Base-by-base conservation (phyloP, 495 filamentous ascomycete genomes). In the Chaetomidium leptoderma region DNA sequence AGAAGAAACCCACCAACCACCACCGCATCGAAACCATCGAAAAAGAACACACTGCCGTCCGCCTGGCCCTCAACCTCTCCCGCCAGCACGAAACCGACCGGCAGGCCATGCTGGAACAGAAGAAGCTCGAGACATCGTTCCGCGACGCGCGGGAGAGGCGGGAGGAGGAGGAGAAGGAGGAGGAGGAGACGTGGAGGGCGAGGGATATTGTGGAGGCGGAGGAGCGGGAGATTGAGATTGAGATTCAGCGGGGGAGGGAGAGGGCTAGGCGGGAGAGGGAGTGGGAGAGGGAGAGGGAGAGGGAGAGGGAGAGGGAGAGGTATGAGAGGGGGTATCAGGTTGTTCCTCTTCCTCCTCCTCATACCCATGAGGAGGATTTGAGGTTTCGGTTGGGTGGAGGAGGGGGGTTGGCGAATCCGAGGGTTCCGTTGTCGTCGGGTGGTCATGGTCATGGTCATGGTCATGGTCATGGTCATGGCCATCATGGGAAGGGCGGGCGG, bases 311-410 rank as follows among this genome's bases (percentile, higher is more conserved):
- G 19, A 42, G n/a, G 19, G 49, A 39, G 9, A n/a, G 35, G 36
- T 40, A 39, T 42, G 51, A 32, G 51, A 43, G 26, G 36, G 51
- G 37, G 19, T 51, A 40, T 53, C 24, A 29, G 36, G 50, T 11
- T 14, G 23, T 42, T 16, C 10, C 42, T 26, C 7, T 10, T 43
- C 21, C 19, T 24, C 21, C 11, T 39, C 16, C 16, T 5, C 3
- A 14, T 30, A 4, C 7, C 21, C 6, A 19, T 27, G 50, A n/a
- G 23, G 50, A 40, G 23, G 50, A 53, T 30, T 32, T 53, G 36
- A 35, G 37, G 50, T 16, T 16, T 17, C 4, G 16, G 23, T 5
- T 30, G 35, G 50, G 19, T 21, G 33, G 19, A 2, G 17, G 43
- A 24, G 43, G 17, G 24, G 14, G 19, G 44, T 8, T 53, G 23